Base-by-base conservation (phyloP, 352 stramenopile genomes). In the Globisporangium acanthophoron region DNA sequence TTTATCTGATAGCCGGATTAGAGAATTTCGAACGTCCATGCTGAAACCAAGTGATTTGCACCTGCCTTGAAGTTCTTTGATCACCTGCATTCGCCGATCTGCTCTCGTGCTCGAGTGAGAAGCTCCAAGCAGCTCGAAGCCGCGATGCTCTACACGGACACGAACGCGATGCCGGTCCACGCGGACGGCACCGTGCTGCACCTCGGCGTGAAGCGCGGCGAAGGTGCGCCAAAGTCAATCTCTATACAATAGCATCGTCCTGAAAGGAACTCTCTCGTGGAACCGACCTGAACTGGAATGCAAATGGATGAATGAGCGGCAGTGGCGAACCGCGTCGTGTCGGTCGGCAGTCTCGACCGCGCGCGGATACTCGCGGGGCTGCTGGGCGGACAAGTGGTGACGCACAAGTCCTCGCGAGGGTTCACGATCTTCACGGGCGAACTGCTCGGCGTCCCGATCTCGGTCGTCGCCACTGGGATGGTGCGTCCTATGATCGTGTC, bases 401-500 rank as follows among this genome's bases (percentile, higher is more conserved):
- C 62, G 27, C 57, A 78, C 54, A 48, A 68, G 67, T 83, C 73
- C 18, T 47, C 66, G 31, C 65, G 80, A 2, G 80, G 80, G 20
- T 90, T 89, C 63, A 69, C 63, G 21, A 85, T 73, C 27, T 87
- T 82, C 67, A 89, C 80, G 18, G 78, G 78, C 20, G 64, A 52
- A 31, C 72, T 73, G 51, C 66, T 81, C 20, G 65, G 67, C 21
- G 64, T 79, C 3, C 43, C 61, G 8, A 65, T 90, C 5, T 87
- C 76, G 9, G 70, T 90, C 55, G 49, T 89, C 20, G 69, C 80
- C 27, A 89, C 76, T 9, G 80, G 78, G 29, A 90, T 90, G 80
- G 72, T 78, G 20, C 40, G 52, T 12, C 31, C 31, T 11, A 9
- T 9, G 33, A 11, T 39, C 33, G 33, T 39, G 8, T 9, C 12